Percentiles rank a stretch among this genome's conserved stretches.
Evolutionary conservation across 2,329 filamentous ascomycete genomes (phyloP).

Genomic region (Calonectria pauciramosa): DNA sequence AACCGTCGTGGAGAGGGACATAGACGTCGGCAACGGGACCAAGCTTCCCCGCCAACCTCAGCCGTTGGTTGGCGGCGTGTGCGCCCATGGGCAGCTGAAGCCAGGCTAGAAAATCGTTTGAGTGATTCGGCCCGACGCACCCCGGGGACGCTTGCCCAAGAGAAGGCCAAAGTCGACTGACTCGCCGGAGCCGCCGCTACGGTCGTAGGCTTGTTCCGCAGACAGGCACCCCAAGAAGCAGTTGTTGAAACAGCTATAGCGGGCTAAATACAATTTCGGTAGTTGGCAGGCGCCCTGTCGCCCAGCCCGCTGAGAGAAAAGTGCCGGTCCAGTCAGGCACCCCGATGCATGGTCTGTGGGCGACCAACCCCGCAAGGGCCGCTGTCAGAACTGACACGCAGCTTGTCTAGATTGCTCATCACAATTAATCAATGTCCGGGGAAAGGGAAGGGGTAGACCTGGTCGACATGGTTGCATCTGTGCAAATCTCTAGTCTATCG

Average conservation of each 20-base stretch:
- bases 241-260: not conserved
- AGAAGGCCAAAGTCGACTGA: not conserved
- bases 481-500: not conserved
- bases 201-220: not conserved
- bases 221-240: not conserved
- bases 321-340: not conserved
- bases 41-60: not conserved
- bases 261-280: slow-evolving; percentile 9
- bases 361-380: not conserved
- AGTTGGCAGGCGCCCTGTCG: not conserved
- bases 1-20: not conserved
- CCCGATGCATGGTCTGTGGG: no score
- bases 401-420: not conserved
- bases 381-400: slow-evolving; percentile 6
- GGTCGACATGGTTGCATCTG: not conserved
- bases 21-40: not conserved
- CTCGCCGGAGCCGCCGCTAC: not conserved
- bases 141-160: no score
- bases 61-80: not conserved
- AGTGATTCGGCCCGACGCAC: not conserved
- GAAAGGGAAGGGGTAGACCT: not conserved
- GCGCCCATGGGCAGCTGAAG: not conserved
- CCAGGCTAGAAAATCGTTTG: not conserved
- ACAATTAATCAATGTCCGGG: slow-evolving; percentile 3
- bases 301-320: not conserved